These are phyloP conservation scores for Mimosa pudica DNA, from an alignment of 306 rosid genomes.

Conservation along the genomic window DNA sequence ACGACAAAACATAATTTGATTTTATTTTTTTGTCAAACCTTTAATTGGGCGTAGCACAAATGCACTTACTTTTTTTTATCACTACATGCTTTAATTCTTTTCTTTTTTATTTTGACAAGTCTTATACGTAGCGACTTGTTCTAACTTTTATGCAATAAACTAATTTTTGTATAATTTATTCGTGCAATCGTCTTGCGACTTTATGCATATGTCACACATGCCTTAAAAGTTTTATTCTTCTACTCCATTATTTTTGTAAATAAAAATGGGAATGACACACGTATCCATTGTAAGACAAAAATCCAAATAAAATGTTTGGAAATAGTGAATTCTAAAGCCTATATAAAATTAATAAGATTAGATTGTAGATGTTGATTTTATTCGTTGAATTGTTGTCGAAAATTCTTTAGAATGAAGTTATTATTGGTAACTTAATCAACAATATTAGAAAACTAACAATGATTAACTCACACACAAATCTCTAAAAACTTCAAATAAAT, in stretches of 20 bases:
- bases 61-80: neutral
- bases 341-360: too few relatives aligned
- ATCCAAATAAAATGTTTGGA: too few relatives aligned
- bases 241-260: neutral
- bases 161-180: neutral
- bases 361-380: too few relatives aligned
- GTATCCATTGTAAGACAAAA: too few relatives aligned
- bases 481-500: too few relatives aligned
- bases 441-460: too few relatives aligned
- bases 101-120: neutral
- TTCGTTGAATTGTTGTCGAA: too few relatives aligned
- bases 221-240: neutral
- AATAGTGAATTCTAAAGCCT: too few relatives aligned
- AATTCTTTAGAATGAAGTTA: too few relatives aligned
- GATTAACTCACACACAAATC: too few relatives aligned
- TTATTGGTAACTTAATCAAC: too few relatives aligned
- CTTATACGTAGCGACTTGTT: neutral
- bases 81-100: neutral
- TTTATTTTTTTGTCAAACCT: neutral
- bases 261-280: neutral
- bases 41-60: neutral
- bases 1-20: neutral
- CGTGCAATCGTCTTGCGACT: too few relatives aligned
- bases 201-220: neutral
- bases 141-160: neutral